Percentiles rank a stretch among this genome's conserved stretches.
Conservation (phyloP, 148 eudicot genomes). For the Simmondsia chinensis region DNA sequence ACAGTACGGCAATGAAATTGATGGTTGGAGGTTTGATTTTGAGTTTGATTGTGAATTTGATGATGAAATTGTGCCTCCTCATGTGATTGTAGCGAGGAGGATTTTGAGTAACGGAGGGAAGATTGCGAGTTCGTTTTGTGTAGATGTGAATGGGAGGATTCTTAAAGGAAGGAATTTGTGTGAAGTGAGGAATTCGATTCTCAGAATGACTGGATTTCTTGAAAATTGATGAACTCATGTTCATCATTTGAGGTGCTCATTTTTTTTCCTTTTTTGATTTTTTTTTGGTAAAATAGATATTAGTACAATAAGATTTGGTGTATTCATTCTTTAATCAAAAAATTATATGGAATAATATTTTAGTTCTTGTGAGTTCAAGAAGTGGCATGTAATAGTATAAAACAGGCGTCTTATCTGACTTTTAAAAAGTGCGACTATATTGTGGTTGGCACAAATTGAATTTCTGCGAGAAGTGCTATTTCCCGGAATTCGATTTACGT, state of each 20-base stretch:
- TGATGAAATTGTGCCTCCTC: constrained; percentile 5
- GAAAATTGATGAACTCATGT: constrained; percentile 22
- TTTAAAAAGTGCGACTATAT: no score
- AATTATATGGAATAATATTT: neutral
- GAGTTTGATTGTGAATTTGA: neutral
- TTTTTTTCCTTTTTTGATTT: neutral
- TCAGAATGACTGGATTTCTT: constrained; percentile 33
- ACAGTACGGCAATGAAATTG: neutral
- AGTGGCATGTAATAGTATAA: no score
- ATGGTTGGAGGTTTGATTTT: neutral
- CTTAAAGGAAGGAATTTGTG: constrained; percentile 38
- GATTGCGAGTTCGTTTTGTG: constrained; percentile 29
- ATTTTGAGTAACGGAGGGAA: no score
- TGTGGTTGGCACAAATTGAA: no score
- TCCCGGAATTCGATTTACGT: no score
- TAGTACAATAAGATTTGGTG: constrained; percentile 3
- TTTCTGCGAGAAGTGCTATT: no score
- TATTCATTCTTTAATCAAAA: neutral
- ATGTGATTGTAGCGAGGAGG: constrained; percentile 4
- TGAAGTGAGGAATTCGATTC: constrained; percentile 36
- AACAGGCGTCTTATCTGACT: no score
- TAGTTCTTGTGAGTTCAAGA: constrained; percentile 14
- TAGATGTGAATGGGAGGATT: constrained; percentile 20
- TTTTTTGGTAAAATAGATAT: neutral
- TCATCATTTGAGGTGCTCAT: neutral